Conservation (phyloP, 768 basidiomycete genomes). For the Inosperma sp. region DNA sequence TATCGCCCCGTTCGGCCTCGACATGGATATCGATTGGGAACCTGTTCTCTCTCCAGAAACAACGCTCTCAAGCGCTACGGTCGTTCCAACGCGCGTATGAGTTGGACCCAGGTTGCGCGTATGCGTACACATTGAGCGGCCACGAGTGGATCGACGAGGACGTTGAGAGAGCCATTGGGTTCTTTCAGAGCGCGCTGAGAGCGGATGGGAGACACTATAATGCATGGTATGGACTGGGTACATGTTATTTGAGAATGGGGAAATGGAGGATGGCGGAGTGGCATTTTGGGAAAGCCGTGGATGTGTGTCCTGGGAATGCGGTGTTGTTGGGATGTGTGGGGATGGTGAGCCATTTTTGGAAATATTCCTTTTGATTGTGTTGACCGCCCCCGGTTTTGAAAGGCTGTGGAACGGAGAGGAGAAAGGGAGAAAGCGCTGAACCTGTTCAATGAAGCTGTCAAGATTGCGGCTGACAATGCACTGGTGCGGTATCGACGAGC, state of each 20-base stretch:
- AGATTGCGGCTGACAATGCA: conserved; percentile 80
- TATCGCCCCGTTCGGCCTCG: conserved; percentile 76
- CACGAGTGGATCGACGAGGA: conserved; percentile 98
- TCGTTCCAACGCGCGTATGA: conserved; percentile 92
- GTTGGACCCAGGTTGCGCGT: conserved; percentile 85
- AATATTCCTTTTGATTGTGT: conserved; percentile 11
- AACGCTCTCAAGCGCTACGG: conserved; percentile 86
- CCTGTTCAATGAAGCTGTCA: conserved; percentile 78
- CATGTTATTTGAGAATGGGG: conserved; percentile 92
- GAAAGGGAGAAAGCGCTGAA: conserved; percentile 70
- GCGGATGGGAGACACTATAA: conserved; percentile 94
- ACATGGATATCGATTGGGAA: conserved; percentile 98
- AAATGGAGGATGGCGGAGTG: conserved; percentile 93
- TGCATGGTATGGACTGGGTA: conserved; percentile 99
- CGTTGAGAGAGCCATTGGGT: conserved; percentile 83
- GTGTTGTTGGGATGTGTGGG: conserved; percentile 96
- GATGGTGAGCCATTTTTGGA: conserved; percentile 60
- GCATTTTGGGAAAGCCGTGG: conserved; percentile 88
- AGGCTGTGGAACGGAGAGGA: conserved; percentile 88
- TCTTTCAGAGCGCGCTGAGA: conserved; percentile 89
- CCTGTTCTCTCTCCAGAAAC: conserved; percentile 91
- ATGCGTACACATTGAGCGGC: conserved; percentile 93
- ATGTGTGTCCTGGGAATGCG: conserved; percentile 92
- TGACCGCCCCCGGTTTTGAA: conserved; percentile 22
- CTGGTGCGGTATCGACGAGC: conserved; percentile 93